These are phyloP conservation scores for Claviceps pazoutovae DNA, from an alignment of 2,329 filamentous ascomycete genomes.

Conservation along the genomic window DNA sequence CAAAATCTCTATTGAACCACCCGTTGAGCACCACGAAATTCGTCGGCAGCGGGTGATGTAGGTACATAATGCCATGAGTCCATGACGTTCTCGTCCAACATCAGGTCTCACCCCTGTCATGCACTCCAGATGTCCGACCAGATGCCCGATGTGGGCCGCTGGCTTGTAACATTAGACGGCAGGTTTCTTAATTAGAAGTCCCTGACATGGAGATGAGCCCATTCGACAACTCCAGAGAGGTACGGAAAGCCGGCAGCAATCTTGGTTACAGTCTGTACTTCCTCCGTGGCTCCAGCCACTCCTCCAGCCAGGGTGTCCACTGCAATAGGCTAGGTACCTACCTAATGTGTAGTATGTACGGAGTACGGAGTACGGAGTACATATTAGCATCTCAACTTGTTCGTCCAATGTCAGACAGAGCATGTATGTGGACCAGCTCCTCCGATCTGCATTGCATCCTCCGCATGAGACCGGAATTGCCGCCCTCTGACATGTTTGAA, in stretches of 20 bases:
- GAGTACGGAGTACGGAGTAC: no score
- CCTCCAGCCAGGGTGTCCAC: neutral
- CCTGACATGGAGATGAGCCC: neutral
- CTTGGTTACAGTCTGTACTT: neutral
- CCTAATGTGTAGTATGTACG: no score
- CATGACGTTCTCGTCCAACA: neutral
- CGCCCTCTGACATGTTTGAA: neutral
- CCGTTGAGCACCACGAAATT: neutral
- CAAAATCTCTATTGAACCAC: no score
- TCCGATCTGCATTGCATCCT: constrained; percentile 1
- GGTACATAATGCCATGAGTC: no score
- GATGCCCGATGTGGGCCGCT: neutral
- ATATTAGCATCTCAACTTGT: neutral
- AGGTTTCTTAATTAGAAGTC: neutral
- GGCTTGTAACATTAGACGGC: neutral
- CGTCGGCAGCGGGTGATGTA: neutral
- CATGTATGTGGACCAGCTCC: neutral
- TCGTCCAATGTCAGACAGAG: neutral
- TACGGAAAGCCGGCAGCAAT: neutral
- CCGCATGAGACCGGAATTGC: neutral
- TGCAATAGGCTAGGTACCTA: neutral
- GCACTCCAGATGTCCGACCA: neutral
- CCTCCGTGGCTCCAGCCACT: neutral
- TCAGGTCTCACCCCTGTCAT: constrained; percentile 1
- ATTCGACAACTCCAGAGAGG: neutral